Percentiles rank a stretch among this genome's conserved stretches.
phyloP scores from a whole-genome alignment of 2,329 filamentous ascomycete genomes.

The Sarocladium brachiariae region DNA sequence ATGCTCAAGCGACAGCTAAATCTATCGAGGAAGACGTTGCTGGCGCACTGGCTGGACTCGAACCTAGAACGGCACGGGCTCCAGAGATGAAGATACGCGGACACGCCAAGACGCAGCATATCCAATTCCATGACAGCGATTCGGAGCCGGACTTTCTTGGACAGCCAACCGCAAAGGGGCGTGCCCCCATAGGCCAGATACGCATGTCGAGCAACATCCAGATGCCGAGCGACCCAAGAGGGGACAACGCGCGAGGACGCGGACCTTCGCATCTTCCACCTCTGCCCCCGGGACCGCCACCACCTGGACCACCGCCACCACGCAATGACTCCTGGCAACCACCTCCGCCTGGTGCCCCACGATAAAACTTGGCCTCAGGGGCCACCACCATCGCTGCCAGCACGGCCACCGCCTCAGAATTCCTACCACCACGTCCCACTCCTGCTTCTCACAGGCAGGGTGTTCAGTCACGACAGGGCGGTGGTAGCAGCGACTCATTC shows the following conservation, averaged over 20 bases:
- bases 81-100: constrained; percentile 27
- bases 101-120: constrained; percentile 27
- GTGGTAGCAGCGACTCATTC: neutral
- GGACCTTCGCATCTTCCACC: constrained; percentile 24
- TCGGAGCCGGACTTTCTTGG: constrained; percentile 39
- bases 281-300: constrained; percentile 32
- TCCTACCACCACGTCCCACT: constrained; percentile 3
- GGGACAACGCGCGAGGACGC: constrained; percentile 11
- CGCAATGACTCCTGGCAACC: constrained; percentile 13
- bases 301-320: constrained; percentile 19
- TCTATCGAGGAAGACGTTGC: constrained; percentile 29
- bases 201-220: constrained; percentile 34
- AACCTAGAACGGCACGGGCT: constrained; percentile 12
- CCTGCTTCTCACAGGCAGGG: constrained; percentile 1
- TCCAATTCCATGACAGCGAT: constrained; percentile 38
- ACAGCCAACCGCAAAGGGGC: constrained; percentile 23
- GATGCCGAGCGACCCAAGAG: constrained; percentile 20
- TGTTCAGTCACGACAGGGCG: neutral
- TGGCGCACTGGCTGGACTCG: neutral
- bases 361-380: constrained; percentile 12
- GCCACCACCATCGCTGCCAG: constrained; percentile 14
- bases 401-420: neutral
- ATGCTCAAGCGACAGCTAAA: constrained; percentile 32
- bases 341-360: constrained; percentile 18
- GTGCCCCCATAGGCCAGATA: constrained; percentile 25